Conservation (phyloP, 2,329 filamentous ascomycete genomes). For the Xylaria arbuscula region DNA sequence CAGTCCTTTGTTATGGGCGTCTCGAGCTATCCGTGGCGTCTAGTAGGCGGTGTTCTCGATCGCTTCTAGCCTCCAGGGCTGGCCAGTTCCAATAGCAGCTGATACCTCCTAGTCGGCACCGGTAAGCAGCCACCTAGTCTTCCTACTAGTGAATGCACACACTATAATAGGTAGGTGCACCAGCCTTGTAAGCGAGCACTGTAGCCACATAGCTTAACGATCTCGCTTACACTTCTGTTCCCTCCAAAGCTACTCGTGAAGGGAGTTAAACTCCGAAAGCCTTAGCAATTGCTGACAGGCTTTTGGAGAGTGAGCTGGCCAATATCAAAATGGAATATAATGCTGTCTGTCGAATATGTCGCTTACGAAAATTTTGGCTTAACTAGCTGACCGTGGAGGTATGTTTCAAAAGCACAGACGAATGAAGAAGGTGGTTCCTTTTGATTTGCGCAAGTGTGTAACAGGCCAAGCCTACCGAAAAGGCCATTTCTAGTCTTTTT, state of each 20-base stretch:
- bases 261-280: too few relatives aligned
- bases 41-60: slow-evolving; percentile 24
- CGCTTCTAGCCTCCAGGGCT: too few relatives aligned
- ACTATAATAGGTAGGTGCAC: neutral
- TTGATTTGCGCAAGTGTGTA: neutral
- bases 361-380: neutral
- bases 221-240: slow-evolving; percentile 22
- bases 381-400: too few relatives aligned
- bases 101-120: neutral
- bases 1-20: slow-evolving; percentile 3
- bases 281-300: neutral
- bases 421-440: slow-evolving; percentile 5
- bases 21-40: slow-evolving; percentile 38
- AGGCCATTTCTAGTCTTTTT: neutral
- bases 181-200: slow-evolving; percentile 25
- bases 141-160: neutral
- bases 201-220: slow-evolving; percentile 14
- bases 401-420: neutral
- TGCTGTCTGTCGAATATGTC: neutral
- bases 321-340: neutral
- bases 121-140: neutral
- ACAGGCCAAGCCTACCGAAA: neutral
- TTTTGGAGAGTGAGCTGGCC: neutral
- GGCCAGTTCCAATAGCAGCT: too few relatives aligned
- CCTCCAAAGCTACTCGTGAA: neutral